These are phyloP conservation scores for Pezicula neosporulosa DNA, from an alignment of 2,329 filamentous ascomycete genomes.

Conservation along the genomic window DNA sequence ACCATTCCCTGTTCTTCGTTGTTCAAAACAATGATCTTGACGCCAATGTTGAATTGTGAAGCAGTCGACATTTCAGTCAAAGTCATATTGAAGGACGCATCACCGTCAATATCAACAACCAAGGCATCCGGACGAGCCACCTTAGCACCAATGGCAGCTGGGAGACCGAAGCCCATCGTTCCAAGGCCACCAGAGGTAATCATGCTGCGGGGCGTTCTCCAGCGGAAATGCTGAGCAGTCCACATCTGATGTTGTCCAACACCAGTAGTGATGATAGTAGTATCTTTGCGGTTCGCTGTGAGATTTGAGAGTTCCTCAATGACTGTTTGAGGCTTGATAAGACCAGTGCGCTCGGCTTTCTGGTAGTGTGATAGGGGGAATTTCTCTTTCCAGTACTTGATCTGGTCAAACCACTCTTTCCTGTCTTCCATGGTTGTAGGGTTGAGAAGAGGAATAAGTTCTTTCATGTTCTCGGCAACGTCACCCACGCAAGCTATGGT, in stretches of 20 bases:
- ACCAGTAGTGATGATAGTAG: constrained; percentile 86
- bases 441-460: constrained; percentile 71
- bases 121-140: constrained; percentile 60
- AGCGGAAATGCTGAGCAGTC: constrained; percentile 94
- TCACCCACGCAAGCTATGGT: constrained; percentile 95
- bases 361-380: constrained; percentile 86
- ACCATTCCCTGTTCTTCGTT: constrained; percentile 99
- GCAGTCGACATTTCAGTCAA: constrained; percentile 92
- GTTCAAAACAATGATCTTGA: constrained; percentile 93
- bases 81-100: constrained; percentile 99
- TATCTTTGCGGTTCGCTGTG: constrained; percentile 74
- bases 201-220: constrained; percentile 88
- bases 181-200: constrained; percentile 94
- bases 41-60: constrained; percentile 91
- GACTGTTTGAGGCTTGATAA: constrained; percentile 92
- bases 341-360: constrained; percentile 66
- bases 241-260: constrained; percentile 99
- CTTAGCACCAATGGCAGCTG: constrained; percentile 93
- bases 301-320: constrained; percentile 88
- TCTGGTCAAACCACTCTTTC: constrained; percentile 85
- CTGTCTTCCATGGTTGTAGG: constrained; percentile 60
- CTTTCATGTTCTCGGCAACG: constrained; percentile 72
- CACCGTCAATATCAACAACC: constrained; percentile 94
- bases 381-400: constrained; percentile 84
- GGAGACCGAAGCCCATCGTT: constrained; percentile 94